A percentile compares a stretch with the other conserved stretches of the same genome.
Conservation (phyloP, 176 grass and related monocot species). For the Typha latifolia region DNA sequence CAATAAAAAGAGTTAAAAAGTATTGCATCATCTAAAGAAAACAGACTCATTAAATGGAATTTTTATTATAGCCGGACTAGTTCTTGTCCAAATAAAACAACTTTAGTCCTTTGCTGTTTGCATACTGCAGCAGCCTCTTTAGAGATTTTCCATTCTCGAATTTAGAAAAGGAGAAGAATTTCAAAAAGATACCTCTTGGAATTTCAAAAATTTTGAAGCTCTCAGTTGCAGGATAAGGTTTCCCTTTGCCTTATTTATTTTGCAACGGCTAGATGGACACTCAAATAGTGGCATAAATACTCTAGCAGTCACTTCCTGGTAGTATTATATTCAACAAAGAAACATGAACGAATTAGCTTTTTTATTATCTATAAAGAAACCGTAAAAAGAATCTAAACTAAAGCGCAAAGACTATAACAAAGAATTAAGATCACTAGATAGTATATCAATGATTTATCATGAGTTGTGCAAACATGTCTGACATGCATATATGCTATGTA, state of each 20-base stretch:
- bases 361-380: background rate
- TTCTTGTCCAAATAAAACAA: no score
- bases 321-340: conserved; percentile 21
- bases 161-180: background rate
- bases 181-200: conserved; percentile 69
- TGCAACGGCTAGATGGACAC: conserved; percentile 87
- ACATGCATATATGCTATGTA: no score
- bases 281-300: conserved; percentile 94
- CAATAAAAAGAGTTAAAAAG: background rate
- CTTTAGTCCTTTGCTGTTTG: no score
- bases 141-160: background rate
- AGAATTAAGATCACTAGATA: no score
- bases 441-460: no score
- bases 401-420: background rate
- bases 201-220: conserved; percentile 96
- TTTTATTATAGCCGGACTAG: no score
- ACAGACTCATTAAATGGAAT: background rate
- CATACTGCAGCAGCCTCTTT: no score
- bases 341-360: conserved; percentile 4
- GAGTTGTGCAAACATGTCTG: no score
- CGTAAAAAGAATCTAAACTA: background rate
- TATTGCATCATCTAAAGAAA: background rate
- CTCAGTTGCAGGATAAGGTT: conserved; percentile 93
- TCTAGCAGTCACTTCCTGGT: conserved; percentile 96
- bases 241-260: conserved; percentile 85